A percentile compares a stretch with the other conserved stretches of the same genome.
Evolutionary conservation across 2,329 filamentous ascomycete genomes (phyloP).

Genomic region (Zelopaecilomyces penicillatus): DNA sequence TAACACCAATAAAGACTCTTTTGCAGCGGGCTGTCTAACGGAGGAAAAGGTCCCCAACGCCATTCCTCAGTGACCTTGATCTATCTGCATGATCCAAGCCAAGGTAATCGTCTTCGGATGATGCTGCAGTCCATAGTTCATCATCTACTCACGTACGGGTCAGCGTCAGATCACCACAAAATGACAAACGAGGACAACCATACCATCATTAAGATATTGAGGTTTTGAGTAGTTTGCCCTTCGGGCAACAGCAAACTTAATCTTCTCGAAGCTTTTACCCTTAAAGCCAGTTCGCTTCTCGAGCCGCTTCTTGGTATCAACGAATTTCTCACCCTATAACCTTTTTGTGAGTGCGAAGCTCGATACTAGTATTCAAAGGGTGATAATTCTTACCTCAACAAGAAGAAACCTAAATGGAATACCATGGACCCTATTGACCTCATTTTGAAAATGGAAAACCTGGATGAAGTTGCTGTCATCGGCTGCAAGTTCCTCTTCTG

Average conservation of each 20-base stretch:
- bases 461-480: conserved; percentile 56
- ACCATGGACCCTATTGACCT: conserved; percentile 74
- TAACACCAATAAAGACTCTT: neutral
- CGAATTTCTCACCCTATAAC: conserved; percentile 68
- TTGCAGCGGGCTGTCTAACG: conserved; percentile 18
- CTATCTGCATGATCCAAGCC: conserved; percentile 60
- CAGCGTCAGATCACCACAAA: neutral
- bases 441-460: conserved; percentile 88
- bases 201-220: conserved; percentile 80
- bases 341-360: conserved; percentile 6
- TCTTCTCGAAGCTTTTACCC: conserved; percentile 97
- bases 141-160: conserved; percentile 37
- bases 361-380: neutral
- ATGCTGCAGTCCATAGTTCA: conserved; percentile 44
- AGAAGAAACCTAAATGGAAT: conserved; percentile 87
- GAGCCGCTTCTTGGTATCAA: conserved; percentile 87
- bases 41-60: conserved; percentile 55
- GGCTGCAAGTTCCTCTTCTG: conserved; percentile 59
- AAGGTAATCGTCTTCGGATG: conserved; percentile 51
- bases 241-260: conserved; percentile 83
- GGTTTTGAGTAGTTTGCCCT: conserved; percentile 67
- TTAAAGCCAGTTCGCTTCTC: conserved; percentile 90
- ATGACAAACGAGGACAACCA: conserved; percentile 22
- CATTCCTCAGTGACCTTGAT: conserved; percentile 49
- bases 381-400: conserved; percentile 53